These are phyloP conservation scores for Heliamphora pulchella DNA, from an alignment of 179 eudicot species.

Conservation along the genomic window DNA sequence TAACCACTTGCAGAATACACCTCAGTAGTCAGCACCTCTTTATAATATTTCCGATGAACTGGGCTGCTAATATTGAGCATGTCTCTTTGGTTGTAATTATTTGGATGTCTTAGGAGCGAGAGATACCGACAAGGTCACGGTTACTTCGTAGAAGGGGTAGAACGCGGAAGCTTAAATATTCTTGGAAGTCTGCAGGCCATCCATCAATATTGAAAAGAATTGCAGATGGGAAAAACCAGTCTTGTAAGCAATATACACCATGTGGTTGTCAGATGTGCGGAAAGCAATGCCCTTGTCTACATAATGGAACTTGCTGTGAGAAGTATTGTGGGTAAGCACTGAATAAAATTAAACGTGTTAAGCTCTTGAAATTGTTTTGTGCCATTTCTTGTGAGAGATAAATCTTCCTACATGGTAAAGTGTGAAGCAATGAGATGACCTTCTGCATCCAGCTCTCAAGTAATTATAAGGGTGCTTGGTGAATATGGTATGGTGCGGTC, in stretches of 20 bases:
- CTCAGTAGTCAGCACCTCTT: neutral
- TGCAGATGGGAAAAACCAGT: constrained; percentile 54
- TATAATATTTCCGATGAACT: neutral
- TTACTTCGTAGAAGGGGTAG: constrained; percentile 73
- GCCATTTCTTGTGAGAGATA: neutral
- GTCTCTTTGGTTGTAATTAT: neutral
- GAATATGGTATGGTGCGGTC: no score
- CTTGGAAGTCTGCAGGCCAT: constrained; percentile 77
- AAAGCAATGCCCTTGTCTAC: constrained; percentile 75
- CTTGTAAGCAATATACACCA: constrained; percentile 69
- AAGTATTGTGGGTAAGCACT: constrained; percentile 84
- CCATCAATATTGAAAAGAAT: constrained; percentile 81
- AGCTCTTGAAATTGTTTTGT: constrained; percentile 12
- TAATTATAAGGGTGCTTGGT: neutral
- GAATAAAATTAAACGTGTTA: neutral
- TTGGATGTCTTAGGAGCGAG: constrained; percentile 41
- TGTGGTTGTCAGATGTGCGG: constrained; percentile 84
- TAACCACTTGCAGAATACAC: neutral
- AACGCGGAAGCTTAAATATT: constrained; percentile 67
- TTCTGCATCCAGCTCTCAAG: neutral
- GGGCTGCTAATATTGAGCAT: constrained; percentile 1
- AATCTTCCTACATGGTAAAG: neutral
- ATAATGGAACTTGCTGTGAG: constrained; percentile 81
- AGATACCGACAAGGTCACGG: constrained; percentile 45
- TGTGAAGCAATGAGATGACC: neutral